Conservation (phyloP, 495 filamentous ascomycete species). For the Neurospora sp. region DNA sequence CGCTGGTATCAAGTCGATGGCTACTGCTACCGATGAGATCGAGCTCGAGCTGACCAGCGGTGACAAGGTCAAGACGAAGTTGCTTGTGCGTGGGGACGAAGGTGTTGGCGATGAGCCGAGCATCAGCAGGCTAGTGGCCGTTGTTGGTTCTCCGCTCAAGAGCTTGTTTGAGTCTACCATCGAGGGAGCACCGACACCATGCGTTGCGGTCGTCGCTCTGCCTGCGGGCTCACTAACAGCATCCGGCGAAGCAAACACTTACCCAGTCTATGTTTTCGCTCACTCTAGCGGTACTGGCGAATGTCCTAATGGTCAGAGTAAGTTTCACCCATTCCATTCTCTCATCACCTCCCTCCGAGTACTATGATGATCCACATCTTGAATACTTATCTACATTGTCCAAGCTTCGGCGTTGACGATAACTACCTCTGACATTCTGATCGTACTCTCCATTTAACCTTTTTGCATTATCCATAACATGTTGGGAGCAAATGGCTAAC, state of each 20-base stretch:
- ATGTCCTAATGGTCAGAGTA: conserved; percentile 79
- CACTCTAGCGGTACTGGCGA: conserved; percentile 85
- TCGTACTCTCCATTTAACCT: conserved; percentile 29
- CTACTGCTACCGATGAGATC: conserved; percentile 16
- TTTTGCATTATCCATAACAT: conserved; percentile 4
- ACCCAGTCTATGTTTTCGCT: conserved; percentile 60
- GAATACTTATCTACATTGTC: conserved; percentile 99
- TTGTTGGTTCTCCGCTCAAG: conserved; percentile 59
- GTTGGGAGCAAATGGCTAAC: conserved; percentile 35
- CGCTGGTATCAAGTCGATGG: conserved; percentile 44
- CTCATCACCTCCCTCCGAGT: conserved; percentile 10
- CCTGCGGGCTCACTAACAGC: conserved; percentile 39
- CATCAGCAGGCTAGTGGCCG: conserved; percentile 41
- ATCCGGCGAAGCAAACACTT: conserved; percentile 23
- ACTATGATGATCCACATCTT: conserved; percentile 67
- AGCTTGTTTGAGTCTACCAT: conserved; percentile 57
- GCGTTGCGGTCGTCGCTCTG: conserved; percentile 65
- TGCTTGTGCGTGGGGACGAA: conserved; percentile 41
- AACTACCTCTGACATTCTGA: conserved; percentile 89
- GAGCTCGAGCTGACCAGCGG: conserved; percentile 49
- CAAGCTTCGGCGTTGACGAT: conserved; percentile 72
- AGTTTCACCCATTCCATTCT: conserved; percentile 31
- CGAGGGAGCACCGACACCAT: conserved; percentile 66
- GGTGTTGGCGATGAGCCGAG: conserved; percentile 9
- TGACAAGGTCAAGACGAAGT: conserved; percentile 46